A percentile compares a stretch with the other conserved stretches of the same genome.
phyloP scores from a whole-genome alignment of 495 filamentous ascomycete species.

The Daldinia decipiens region DNA sequence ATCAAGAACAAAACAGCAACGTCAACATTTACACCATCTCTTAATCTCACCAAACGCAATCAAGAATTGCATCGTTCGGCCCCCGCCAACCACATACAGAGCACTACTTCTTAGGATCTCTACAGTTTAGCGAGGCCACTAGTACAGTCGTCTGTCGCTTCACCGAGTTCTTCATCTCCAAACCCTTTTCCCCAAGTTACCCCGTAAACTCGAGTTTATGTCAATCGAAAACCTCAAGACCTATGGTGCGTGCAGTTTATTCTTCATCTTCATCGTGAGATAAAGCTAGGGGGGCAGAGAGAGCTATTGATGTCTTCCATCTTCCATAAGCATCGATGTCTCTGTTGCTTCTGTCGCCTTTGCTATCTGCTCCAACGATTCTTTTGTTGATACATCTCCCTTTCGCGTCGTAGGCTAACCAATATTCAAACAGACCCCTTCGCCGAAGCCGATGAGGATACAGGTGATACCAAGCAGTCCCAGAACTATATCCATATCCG shows the following conservation, averaged over 20 bases:
- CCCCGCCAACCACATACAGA: slow-evolving; percentile 17
- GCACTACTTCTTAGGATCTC: slow-evolving; percentile 19
- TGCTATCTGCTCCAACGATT: neutral
- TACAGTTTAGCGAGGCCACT: slow-evolving; percentile 50
- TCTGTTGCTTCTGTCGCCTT: neutral
- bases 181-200: slow-evolving; percentile 57
- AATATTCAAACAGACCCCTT: slow-evolving; percentile 82
- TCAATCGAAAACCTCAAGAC: slow-evolving; percentile 99
- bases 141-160: slow-evolving; percentile 59
- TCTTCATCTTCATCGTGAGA: slow-evolving; percentile 21
- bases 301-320: neutral
- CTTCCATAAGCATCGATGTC: neutral
- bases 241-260: slow-evolving; percentile 79
- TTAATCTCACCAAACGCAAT: slow-evolving; percentile 19
- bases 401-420: slow-evolving; percentile 31
- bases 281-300: neutral
- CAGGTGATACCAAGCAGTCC: slow-evolving; percentile 86
- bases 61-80: slow-evolving; percentile 18
- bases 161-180: slow-evolving; percentile 45
- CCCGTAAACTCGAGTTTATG: slow-evolving; percentile 85
- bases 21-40: slow-evolving; percentile 35
- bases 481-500: slow-evolving; percentile 99
- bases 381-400: slow-evolving; percentile 22
- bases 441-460: slow-evolving; percentile 99
- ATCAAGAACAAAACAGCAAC: slow-evolving; percentile 31